Conservation (phyloP, 768 basidiomycete genomes). For the Suillus hirtellus region DNA sequence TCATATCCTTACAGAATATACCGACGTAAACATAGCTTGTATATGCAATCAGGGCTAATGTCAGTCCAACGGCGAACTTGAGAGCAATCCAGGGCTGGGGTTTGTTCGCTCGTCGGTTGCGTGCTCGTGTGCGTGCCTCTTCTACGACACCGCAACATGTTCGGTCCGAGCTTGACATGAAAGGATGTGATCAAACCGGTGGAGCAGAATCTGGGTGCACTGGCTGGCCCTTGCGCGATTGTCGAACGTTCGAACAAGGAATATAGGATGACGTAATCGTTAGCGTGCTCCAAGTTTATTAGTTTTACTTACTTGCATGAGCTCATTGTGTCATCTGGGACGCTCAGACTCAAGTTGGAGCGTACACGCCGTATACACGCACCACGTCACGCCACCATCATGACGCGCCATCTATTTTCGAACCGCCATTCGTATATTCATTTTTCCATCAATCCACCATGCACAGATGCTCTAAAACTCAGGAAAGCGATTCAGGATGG, state of each 20-base stretch:
- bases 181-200: background rate
- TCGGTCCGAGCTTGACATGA: constrained; percentile 12
- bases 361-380: background rate
- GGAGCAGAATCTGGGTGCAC: background rate
- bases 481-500: constrained; percentile 59
- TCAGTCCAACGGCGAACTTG: constrained; percentile 66
- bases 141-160: constrained; percentile 55
- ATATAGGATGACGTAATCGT: background rate
- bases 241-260: background rate
- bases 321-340: background rate
- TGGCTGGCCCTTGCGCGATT: background rate
- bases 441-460: constrained; percentile 4
- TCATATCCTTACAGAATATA: constrained; percentile 68
- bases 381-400: background rate
- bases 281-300: background rate
- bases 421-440: background rate
- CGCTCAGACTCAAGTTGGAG: background rate
- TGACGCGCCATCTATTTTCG: background rate
- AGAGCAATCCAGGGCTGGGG: constrained; percentile 74
- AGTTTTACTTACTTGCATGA: background rate
- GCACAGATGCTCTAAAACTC: constrained; percentile 43
- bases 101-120: constrained; percentile 39
- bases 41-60: constrained; percentile 64
- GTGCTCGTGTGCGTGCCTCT: constrained; percentile 41
- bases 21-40: constrained; percentile 78